Evolutionary conservation across 2,329 filamentous ascomycete species (phyloP), one percentile per base, ranked within the genome.

Genomic region (Beauveria scarabaeidicola): DNA sequence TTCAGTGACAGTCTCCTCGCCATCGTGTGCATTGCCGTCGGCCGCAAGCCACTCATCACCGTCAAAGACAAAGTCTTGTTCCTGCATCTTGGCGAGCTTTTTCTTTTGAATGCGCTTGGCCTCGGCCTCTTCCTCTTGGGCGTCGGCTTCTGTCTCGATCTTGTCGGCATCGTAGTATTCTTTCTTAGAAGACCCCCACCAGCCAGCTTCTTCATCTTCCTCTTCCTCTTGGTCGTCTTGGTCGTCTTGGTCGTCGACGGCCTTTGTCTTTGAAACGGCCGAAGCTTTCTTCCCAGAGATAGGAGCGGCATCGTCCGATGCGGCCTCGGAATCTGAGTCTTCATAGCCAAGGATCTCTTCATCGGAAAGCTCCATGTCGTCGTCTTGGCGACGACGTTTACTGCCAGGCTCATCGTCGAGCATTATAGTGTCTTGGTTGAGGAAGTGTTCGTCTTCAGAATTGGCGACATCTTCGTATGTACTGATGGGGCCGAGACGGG

Each of bases 101-200:
- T 96, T 97, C 74, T 91, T 86, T 72, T 97, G 93, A 62, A 99
- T 74, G 63, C 91, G 81, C 71, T 88, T 86, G 3, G 93, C 94
- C 72, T 99, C 95, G 11, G 82, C 85, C 73, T 99, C 95, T 77
- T 99, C 94, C 69, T 94, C 92, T 36, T 95, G 74, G 0, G 94
- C 94, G 67, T 84, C 81, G 41, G 77, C 81, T 70, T 87, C 83
- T 6, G 82, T 85, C 68, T 85, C 81, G 64, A 83, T 79, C 29
- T 79, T 75, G 72, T 99, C 93, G 65, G 91, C 90, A 75, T 96
- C 83, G 74, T 99, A 99, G 75, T 97, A 96, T 66, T 96, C 93
- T 62, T 88, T 88, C 71, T 85, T 93, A 2, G 90, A 91, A 5
- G 88, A 82, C 32, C 93, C 94, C 92, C 94, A 97, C 70, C 86